Percentiles rank a stretch among this genome's conserved stretches.
Evolutionary conservation across 2,329 filamentous ascomycete genomes (phyloP).

Genomic region (Fusarium sp.): DNA sequence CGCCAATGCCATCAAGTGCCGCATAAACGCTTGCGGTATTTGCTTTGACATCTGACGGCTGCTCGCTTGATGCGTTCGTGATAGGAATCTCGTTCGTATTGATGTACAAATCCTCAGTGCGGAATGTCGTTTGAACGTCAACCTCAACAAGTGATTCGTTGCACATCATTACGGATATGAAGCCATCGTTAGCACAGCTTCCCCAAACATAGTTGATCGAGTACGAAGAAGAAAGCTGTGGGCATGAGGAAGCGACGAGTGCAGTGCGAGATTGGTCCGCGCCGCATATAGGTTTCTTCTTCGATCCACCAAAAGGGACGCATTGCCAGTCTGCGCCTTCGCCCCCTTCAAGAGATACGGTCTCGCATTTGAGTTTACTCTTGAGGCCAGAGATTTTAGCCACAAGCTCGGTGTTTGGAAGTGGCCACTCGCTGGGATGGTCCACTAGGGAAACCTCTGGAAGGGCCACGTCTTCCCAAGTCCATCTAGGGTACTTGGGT

Average conservation of each 20-base stretch:
- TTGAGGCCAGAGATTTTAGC: slow-evolving; percentile 35
- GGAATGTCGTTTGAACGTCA: slow-evolving; percentile 40
- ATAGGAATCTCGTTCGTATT: slow-evolving; percentile 40
- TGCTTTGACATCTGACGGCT: slow-evolving; percentile 27
- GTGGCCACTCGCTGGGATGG: slow-evolving; percentile 35
- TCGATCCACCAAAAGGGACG: slow-evolving; percentile 26
- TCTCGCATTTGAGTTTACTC: slow-evolving; percentile 40
- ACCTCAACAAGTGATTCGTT: slow-evolving; percentile 42
- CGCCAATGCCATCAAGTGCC: slow-evolving; percentile 30
- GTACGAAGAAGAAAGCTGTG: slow-evolving; percentile 31
- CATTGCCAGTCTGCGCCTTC: slow-evolving; percentile 37
- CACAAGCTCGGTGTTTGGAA: slow-evolving; percentile 41
- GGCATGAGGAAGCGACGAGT: slow-evolving; percentile 41
- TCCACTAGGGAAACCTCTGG: slow-evolving; percentile 36
- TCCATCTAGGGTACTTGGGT: slow-evolving; percentile 45
- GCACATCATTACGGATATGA: slow-evolving; percentile 42
- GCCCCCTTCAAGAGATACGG: slow-evolving; percentile 27
- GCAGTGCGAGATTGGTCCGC: slow-evolving; percentile 31
- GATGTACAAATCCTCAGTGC: slow-evolving; percentile 42
- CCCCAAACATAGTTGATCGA: slow-evolving; percentile 46
- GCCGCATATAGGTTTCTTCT: slow-evolving; percentile 35
- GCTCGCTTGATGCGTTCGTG: slow-evolving; percentile 20
- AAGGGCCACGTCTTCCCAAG: slow-evolving; percentile 43
- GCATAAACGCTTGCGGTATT: slow-evolving; percentile 37
- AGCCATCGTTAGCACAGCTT: slow-evolving; percentile 33